Percentiles rank a stretch among this genome's conserved stretches.
These are phyloP conservation scores for Fusarium irregulare DNA, from an alignment of 2,329 filamentous ascomycete species.

Conservation along the genomic window DNA sequence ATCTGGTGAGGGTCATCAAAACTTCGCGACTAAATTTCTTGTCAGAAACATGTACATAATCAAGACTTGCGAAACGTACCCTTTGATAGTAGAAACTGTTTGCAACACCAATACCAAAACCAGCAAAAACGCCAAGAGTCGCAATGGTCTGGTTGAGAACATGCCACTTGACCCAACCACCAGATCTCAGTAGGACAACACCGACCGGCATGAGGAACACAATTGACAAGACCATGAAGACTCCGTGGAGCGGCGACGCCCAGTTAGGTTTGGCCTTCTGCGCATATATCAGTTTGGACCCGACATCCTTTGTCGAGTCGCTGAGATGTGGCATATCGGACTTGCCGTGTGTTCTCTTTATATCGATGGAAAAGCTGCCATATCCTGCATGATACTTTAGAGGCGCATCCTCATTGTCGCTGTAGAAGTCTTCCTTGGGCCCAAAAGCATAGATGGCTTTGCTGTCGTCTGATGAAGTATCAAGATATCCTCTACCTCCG, in stretches of 20 bases:
- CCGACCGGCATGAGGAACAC: conserved; percentile 68
- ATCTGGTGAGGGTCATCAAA: conserved; percentile 68
- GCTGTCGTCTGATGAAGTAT: conserved; percentile 60
- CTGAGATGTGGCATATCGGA: conserved; percentile 55
- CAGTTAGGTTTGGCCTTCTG: conserved; percentile 51
- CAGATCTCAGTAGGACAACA: conserved; percentile 63
- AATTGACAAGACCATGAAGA: conserved; percentile 67
- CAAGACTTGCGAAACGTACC: conserved; percentile 52
- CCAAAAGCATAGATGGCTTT: conserved; percentile 69
- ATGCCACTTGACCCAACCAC: conserved; percentile 66
- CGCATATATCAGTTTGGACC: conserved; percentile 50
- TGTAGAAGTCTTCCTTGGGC: conserved; percentile 56
- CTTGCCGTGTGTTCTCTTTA: conserved; percentile 62
- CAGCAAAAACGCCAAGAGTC: conserved; percentile 60
- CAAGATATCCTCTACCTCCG: conserved; percentile 56
- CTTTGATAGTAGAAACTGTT: conserved; percentile 65
- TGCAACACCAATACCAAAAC: conserved; percentile 64
- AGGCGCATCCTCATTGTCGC: conserved; percentile 56
- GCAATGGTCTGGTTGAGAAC: conserved; percentile 64
- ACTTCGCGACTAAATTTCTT: conserved; percentile 57
- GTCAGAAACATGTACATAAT: conserved; percentile 14
- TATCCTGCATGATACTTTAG: conserved; percentile 65
- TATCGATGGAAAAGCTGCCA: conserved; percentile 67
- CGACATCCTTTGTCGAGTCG: conserved; percentile 50
- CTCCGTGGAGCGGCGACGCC: conserved; percentile 57